Conservation (phyloP, 495 filamentous ascomycete species). For the Podospora comata region DNA sequence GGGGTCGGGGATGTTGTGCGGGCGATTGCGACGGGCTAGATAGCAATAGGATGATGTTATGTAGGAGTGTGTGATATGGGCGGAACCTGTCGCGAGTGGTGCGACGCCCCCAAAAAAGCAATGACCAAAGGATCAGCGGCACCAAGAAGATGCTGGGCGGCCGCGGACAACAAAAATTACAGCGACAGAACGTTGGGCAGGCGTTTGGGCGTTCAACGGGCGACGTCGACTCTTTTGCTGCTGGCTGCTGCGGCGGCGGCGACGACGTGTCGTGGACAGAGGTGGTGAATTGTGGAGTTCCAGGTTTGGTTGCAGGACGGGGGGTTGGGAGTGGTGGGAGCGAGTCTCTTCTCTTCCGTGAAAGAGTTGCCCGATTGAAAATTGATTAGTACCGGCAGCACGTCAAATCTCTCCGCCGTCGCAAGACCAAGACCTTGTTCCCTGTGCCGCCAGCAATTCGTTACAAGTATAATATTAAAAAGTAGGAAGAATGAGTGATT, state of each 20-base stretch:
- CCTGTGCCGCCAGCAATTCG: background rate
- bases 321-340: constrained; percentile 28
- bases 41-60: constrained; percentile 2
- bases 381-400: constrained; percentile 15
- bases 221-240: constrained; percentile 13
- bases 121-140: background rate
- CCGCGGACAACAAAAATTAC: background rate
- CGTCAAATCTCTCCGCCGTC: constrained; percentile 25
- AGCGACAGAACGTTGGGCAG: constrained; percentile 18
- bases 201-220: constrained; percentile 17
- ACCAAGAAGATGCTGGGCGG: background rate
- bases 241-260: constrained; percentile 20
- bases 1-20: background rate
- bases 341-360: background rate
- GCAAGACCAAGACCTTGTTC: constrained; percentile 21
- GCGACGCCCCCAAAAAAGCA: constrained; percentile 12
- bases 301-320: constrained; percentile 20
- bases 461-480: background rate
- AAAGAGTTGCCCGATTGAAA: constrained; percentile 30
- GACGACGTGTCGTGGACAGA: constrained; percentile 35
- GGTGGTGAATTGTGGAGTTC: constrained; percentile 35
- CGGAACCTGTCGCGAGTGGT: constrained; percentile 9
- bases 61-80: constrained; percentile 5
- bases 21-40: background rate
- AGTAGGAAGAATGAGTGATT: constrained; percentile 4